Evolutionary conservation across 768 basidiomycete species (phyloP).

Genomic region (Tremella fuciformis): DNA sequence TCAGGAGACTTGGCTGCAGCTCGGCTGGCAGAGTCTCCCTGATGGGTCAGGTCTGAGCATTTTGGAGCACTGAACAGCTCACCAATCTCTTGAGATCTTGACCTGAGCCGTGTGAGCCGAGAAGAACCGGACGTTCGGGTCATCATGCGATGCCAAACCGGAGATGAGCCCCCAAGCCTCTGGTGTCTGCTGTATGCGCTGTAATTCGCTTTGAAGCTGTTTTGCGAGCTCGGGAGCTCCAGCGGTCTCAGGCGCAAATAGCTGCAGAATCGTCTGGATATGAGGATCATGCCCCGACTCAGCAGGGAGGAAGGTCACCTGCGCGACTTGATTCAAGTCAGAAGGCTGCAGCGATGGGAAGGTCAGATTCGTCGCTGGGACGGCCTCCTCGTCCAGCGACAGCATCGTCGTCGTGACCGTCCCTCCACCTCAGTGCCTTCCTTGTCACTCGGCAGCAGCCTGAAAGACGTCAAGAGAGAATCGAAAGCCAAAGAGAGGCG

Average conservation of each 20-base stretch:
- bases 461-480: too few species aligned
- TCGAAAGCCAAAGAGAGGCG: too few species aligned
- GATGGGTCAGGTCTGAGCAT: not conserved
- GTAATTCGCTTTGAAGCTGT: slow-evolving; percentile 41
- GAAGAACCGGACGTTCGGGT: slow-evolving; percentile 87
- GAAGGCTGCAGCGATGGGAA: slow-evolving; percentile 38
- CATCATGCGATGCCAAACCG: slow-evolving; percentile 50
- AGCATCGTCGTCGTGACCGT: not conserved
- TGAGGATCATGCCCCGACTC: not conserved
- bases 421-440: too few species aligned
- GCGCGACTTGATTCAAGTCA: slow-evolving; percentile 41
- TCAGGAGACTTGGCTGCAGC: slow-evolving; percentile 61
- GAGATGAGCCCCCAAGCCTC: slow-evolving; percentile 50
- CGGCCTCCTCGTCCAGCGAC: not conserved
- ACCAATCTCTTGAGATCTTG: slow-evolving; percentile 93
- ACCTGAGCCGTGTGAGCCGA: slow-evolving; percentile 91
- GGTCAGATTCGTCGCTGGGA: not conserved
- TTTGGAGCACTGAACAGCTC: slow-evolving; percentile 13
- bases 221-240: slow-evolving; percentile 40
- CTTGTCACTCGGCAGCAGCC: too few species aligned
- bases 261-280: slow-evolving; percentile 43
- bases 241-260: slow-evolving; percentile 38
- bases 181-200: slow-evolving; percentile 34
- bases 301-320: slow-evolving; percentile 18
- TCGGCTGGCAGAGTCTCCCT: slow-evolving; percentile 75